Evolutionary conservation across 345 rosid species (phyloP).

Genomic region (Gossypium turneri): DNA sequence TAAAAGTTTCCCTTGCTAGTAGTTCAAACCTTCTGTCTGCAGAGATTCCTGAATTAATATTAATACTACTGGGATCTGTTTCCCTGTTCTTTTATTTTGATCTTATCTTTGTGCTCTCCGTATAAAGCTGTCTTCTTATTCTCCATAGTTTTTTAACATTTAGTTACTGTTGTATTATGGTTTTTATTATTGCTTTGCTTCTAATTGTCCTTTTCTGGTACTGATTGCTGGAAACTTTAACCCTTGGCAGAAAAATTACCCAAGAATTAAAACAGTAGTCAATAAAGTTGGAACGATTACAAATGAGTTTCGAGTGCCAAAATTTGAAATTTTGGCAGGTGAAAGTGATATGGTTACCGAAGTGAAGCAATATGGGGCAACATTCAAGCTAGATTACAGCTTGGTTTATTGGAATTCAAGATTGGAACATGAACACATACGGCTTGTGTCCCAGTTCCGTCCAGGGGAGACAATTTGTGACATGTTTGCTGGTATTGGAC

Average conservation of each 20-base stretch:
- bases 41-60: background rate
- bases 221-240: background rate
- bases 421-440: conserved; percentile 87
- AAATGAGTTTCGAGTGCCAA: conserved; percentile 90
- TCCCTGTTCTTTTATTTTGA: conserved; percentile 6
- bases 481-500: conserved; percentile 97
- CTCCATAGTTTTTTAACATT: conserved; percentile 1
- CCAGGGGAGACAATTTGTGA: conserved; percentile 88
- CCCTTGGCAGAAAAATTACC: conserved; percentile 75
- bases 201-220: background rate
- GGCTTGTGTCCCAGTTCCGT: conserved; percentile 65
- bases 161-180: background rate
- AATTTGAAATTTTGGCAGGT: conserved; percentile 90
- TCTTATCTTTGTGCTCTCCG: background rate
- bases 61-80: background rate
- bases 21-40: background rate
- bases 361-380: conserved; percentile 89
- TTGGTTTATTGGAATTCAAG: conserved; percentile 94
- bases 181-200: conserved; percentile 10
- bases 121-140: background rate
- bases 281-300: conserved; percentile 79
- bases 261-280: conserved; percentile 74
- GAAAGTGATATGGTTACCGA: conserved; percentile 77
- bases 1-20: background rate
- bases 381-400: conserved; percentile 83